Evolutionary conservation across 306 rosid genomes (phyloP).

Genomic region (Rosa persica): DNA sequence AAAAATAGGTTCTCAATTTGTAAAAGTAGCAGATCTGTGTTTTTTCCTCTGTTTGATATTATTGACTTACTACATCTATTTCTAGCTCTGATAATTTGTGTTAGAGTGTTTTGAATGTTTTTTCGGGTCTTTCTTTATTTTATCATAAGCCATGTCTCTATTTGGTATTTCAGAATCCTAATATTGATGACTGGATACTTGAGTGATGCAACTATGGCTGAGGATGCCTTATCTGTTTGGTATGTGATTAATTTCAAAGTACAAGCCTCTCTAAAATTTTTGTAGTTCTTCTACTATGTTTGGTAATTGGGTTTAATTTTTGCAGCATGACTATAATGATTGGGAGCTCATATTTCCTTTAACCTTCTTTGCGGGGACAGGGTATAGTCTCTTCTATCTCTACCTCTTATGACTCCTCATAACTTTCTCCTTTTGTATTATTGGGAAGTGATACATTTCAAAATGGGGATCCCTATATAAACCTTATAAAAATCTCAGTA

Average conservation of each 20-base stretch:
- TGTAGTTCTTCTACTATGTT: background rate
- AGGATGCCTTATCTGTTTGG: constrained; percentile 79
- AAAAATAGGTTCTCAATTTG: too few relatives aligned
- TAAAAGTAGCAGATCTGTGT: too few relatives aligned
- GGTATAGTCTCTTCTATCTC: constrained; percentile 33
- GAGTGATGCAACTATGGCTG: constrained; percentile 57
- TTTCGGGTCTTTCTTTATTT: too few relatives aligned
- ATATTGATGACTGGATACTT: constrained; percentile 65
- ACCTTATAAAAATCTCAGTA: background rate
- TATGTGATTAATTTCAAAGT: background rate
- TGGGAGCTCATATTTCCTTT: constrained; percentile 72
- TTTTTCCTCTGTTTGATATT: too few relatives aligned
- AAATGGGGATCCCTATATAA: background rate
- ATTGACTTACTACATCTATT: too few relatives aligned
- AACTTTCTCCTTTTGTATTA: too few relatives aligned
- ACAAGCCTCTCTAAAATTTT: too few relatives aligned
- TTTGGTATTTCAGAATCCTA: constrained; percentile 65
- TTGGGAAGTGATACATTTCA: too few relatives aligned
- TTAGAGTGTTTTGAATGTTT: too few relatives aligned
- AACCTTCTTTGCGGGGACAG: constrained; percentile 63
- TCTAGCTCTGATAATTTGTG: too few relatives aligned
- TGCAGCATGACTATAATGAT: constrained; percentile 66
- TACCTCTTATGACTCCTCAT: background rate
- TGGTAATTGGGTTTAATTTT: too few relatives aligned
- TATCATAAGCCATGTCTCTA: too few relatives aligned